Percentiles rank a stretch among this genome's conserved stretches.
Conservation (phyloP, 768 basidiomycete species). For the Fistulinella prunicolor region DNA sequence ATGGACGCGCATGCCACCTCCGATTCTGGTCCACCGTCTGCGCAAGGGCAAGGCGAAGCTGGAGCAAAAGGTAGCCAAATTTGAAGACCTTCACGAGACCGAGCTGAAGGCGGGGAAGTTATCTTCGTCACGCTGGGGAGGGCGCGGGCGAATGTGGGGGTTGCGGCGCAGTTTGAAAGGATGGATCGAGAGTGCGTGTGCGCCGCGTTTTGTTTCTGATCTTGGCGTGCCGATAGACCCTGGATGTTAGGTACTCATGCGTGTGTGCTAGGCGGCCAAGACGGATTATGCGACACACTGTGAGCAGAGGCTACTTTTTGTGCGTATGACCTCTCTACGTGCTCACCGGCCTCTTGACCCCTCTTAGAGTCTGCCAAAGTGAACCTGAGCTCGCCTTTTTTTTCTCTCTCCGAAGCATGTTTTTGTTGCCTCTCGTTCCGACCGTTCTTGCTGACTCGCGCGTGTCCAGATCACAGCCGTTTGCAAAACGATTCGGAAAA, state of each 20-base stretch:
- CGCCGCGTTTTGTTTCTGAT: neutral
- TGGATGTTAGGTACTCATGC: conserved; percentile 56
- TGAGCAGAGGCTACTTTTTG: conserved; percentile 40
- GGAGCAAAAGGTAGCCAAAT: conserved; percentile 64
- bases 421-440: conserved; percentile 43
- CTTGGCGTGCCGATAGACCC: neutral
- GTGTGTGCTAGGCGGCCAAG: conserved; percentile 65
- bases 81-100: conserved; percentile 57
- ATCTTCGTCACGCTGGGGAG: conserved; percentile 78
- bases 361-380: conserved; percentile 45
- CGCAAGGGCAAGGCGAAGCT: conserved; percentile 46
- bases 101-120: conserved; percentile 60
- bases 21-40: too few species aligned
- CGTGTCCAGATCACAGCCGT: conserved; percentile 53
- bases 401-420: conserved; percentile 30
- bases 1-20: conserved; percentile 49
- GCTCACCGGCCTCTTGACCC: too few species aligned
- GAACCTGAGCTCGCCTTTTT: conserved; percentile 37
- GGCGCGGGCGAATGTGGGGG: conserved; percentile 55
- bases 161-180: conserved; percentile 64
- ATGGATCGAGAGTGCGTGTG: conserved; percentile 76
- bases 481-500: conserved; percentile 43
- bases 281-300: conserved; percentile 40
- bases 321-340: neutral
- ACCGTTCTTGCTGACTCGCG: conserved; percentile 70